Evolutionary conservation across 495 filamentous ascomycete genomes (phyloP), one percentile per base, ranked within the genome.

Genomic region (Amphirosellinia nigrospora): DNA sequence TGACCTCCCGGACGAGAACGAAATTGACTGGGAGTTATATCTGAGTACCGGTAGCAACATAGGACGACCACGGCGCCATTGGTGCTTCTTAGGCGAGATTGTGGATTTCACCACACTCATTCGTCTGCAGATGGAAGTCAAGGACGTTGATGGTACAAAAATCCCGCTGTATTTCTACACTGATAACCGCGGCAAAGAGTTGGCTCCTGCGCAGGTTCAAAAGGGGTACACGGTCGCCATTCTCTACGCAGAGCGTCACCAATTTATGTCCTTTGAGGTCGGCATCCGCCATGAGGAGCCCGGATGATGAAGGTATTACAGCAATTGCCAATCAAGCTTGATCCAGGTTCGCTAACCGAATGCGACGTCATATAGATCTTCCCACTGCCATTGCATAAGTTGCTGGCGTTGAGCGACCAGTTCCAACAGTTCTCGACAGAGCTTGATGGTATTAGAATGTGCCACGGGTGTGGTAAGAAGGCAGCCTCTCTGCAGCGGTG

Each of bases 1-100:
- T 71, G 68, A 73, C 62, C 65, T 80, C 21, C 77, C 28, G 15
- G 53, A 73, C 59, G 36, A 46, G 34, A 28, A 56, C 48, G n/a
- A 26, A 10, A 15, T 59, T n/a, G 73, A 77, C 58, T 52, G 45
- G 30, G 67, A 77, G 7, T 78, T 72, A 64, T 78, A 73, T 63
- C 52, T 68, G 36, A 64, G n/a, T n/a, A n/a, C n/a, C n/a, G n/a
- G 21, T 45, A 67, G 32, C 13, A 62, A 79, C 61, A 58, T 7
- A 8, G 32, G 59, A 66, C 59, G 38, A 66, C 76, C 73, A 46
- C 34, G 60, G 28, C 66, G 70, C 0, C 75, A 79, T 72, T 81
- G 76, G 78, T 79, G 58, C 48, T 81, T 81, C 63, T 61, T 81
- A 39, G 78, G 45, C 15, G 79, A 81, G 70, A 79, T 81, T 75